phyloP scores from a whole-genome alignment of 495 filamentous ascomycete genomes.

The Usnea hakonensis region DNA sequence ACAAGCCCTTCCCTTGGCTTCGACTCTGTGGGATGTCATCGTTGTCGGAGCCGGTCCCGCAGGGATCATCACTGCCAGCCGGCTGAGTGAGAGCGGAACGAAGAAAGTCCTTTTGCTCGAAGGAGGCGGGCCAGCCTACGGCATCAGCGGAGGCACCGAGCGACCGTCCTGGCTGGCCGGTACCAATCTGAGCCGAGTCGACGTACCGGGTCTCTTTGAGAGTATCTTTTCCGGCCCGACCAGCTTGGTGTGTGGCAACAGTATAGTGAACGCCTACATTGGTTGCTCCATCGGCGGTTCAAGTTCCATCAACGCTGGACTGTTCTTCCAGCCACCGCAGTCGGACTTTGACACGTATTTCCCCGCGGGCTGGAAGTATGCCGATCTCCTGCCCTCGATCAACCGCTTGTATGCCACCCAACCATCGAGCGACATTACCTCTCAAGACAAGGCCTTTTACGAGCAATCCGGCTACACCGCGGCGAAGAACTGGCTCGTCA shows the following conservation, averaged over 20 bases:
- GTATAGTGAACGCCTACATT: constrained; percentile 61
- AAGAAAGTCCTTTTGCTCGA: constrained; percentile 14
- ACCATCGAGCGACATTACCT: constrained; percentile 61
- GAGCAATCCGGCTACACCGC: constrained; percentile 58
- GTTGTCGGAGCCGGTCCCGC: constrained; percentile 14
- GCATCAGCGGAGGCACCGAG: constrained; percentile 29
- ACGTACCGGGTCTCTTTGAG: constrained; percentile 72
- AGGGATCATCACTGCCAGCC: constrained; percentile 11
- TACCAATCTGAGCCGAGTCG: constrained; percentile 63
- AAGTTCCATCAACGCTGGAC: constrained; percentile 64
- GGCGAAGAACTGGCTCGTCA: constrained; percentile 47
- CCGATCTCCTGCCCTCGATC: constrained; percentile 51
- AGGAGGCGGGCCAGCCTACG: constrained; percentile 14
- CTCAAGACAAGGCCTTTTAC: constrained; percentile 60
- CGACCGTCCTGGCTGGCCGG: constrained; percentile 57
- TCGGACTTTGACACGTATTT: constrained; percentile 69
- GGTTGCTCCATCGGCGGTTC: constrained; percentile 60
- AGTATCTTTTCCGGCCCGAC: constrained; percentile 57
- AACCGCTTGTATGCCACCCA: constrained; percentile 58
- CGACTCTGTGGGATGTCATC: constrained; percentile 11
- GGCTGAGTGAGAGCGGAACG: constrained; percentile 7
- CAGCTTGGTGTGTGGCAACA: constrained; percentile 51
- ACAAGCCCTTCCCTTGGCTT: not conserved
- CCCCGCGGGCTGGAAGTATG: constrained; percentile 62
- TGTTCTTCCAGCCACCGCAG: constrained; percentile 45